These are phyloP conservation scores for Zasmidium citrigriseum DNA, from an alignment of 2,329 filamentous ascomycete species.

Conservation along the genomic window DNA sequence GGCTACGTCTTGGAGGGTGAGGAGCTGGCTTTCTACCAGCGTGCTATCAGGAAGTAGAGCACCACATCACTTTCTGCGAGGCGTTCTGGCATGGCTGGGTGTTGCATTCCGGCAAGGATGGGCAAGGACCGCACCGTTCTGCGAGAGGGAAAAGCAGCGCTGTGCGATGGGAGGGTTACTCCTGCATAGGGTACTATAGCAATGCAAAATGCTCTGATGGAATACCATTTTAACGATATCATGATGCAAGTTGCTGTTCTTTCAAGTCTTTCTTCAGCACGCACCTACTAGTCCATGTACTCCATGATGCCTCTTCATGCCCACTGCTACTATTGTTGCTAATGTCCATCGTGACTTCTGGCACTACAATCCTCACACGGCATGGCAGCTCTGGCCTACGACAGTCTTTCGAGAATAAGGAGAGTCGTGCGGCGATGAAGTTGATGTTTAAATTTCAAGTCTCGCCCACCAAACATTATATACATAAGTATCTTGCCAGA, in stretches of 20 bases:
- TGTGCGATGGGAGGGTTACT: slow-evolving; percentile 8
- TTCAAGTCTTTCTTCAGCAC: not conserved
- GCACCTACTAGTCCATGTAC: too few relatives aligned
- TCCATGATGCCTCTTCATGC: too few relatives aligned
- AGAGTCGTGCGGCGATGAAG: too few relatives aligned
- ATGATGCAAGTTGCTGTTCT: not conserved
- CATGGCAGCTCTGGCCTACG: too few relatives aligned
- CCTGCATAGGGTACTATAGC: slow-evolving; percentile 13
- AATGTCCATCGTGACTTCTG: too few relatives aligned
- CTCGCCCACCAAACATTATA: not conserved
- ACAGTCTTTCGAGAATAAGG: too few relatives aligned
- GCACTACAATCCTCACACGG: too few relatives aligned
- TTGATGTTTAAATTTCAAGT: not conserved
- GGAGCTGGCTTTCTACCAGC: slow-evolving; percentile 99
- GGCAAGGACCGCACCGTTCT: slow-evolving; percentile 18
- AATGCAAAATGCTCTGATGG: slow-evolving; percentile 11
- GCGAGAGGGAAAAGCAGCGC: slow-evolving; percentile 14
- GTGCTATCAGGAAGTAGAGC: slow-evolving; percentile 95
- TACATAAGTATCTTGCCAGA: not conserved
- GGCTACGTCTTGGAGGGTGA: slow-evolving; percentile 99
- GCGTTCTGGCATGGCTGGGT: slow-evolving; percentile 28
- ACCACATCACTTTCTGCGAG: slow-evolving; percentile 8
- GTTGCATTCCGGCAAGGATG: slow-evolving; percentile 22
- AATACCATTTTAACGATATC: not conserved
- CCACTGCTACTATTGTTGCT: too few relatives aligned